Evolutionary conservation across 2,329 filamentous ascomycete species (phyloP).

Genomic region (Xylariaceae sp.): DNA sequence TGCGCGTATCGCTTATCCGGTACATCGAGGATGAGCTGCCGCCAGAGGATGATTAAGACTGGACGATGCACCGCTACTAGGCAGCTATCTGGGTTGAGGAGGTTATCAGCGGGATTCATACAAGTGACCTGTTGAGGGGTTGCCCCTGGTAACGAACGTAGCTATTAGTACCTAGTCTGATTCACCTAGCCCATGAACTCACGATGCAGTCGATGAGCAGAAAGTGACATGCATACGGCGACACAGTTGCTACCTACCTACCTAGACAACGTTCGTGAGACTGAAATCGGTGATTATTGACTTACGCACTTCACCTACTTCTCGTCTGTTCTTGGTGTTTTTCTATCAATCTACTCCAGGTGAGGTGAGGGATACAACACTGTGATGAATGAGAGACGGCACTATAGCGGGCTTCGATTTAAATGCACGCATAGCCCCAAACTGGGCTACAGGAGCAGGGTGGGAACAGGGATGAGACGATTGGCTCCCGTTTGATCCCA

Average conservation of each 20-base stretch:
- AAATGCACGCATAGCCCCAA: neutral
- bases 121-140: neutral
- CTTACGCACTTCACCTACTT: neutral
- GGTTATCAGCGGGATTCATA: neutral
- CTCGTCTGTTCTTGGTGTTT: neutral
- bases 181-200: neutral
- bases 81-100: neutral
- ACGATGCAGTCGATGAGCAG: neutral
- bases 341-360: neutral
- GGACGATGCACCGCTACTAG: neutral
- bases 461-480: neutral
- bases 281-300: neutral
- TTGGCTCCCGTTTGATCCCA: neutral
- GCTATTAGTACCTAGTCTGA: neutral
- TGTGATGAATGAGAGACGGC: too few relatives aligned
- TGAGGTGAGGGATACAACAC: neutral
- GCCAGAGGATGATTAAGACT: constrained; percentile 77
- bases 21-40: constrained; percentile 98
- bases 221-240: neutral
- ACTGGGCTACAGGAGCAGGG: neutral
- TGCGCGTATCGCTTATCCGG: constrained; percentile 84
- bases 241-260: neutral
- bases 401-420: neutral
- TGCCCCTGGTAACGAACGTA: too few relatives aligned
- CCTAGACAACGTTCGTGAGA: too few relatives aligned